Base-by-base conservation (phyloP, 345 rosid species). In the Toxicodendron radicans region DNA sequence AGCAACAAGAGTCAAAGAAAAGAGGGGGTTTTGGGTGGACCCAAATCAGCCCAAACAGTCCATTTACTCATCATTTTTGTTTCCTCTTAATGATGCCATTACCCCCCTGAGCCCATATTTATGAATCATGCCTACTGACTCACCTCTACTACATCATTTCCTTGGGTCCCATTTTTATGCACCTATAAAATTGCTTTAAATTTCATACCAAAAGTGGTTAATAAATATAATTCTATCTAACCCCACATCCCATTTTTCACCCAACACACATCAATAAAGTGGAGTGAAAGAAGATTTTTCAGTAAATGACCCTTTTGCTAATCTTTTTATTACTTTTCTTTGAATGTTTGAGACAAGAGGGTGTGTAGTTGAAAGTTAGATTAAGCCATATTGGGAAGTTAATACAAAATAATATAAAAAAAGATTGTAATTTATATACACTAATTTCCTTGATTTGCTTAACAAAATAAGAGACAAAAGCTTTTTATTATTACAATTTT, bases 61-160 rank as follows among this genome's bases (percentile, higher is more conserved):
- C 58, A 51, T 48, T 71, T 7, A 10, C 21, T 43, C 71, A 68
- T 83, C 58, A 79, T 57, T 70, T 10, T 18, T 49, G 68, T 32
- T 21, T 49, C 72, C 65, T 14, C 58, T 7, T 41, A 63, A 82
- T 75, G 66, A 75, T 75, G 69, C 77, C 77, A 58, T 64, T 16
- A 72, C n/a, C n/a, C 60, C 60, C 49, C 11, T 71, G 43, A 58
- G 64, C 76, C 78, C 82, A 67, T 76, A 67, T 74, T 70, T 8
- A 71, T 68, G 64, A 76, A 79, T 74, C 70, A 71, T 83, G 77
- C 61, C 77, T 1, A 35, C 38, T 76, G 76, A 79, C 58, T 76
- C 85, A 73, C 71, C 85, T 66, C n/a, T 1, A 4, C 38, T 69
- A 65, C 76, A 56, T 71, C 71, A 27, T 67, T 32, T 46, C 56